Evolutionary conservation across 2,329 filamentous ascomycete genomes (phyloP), one percentile per base, ranked within the genome.

Genomic region (Ophiostoma perfectum): DNA sequence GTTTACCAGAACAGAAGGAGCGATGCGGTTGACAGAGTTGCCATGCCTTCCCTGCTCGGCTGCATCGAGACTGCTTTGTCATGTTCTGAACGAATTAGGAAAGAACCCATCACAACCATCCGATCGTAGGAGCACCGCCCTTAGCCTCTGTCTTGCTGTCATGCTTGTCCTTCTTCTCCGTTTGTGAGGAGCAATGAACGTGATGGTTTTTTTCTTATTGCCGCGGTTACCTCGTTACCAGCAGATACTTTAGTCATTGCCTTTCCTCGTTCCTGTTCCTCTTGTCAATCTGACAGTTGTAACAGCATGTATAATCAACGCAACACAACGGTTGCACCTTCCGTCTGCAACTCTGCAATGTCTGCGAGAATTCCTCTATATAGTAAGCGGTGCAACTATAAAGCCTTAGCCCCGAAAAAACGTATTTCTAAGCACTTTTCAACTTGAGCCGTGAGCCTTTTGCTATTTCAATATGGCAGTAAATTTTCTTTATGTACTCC

Each of bases 351-450:
- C 11, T 55, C 49, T 55, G 5, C n/a, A 18, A 55, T 11, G 4
- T 55, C 49, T 36, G 49, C 27, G 27, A 55, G n/a, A 14, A n/a
- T 27, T 27, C 8, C 27, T n/a, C 49, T 27, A 55, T 55, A 55
- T 55, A 47, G 45, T 55, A 27, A 27, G 27, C 27, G 27, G 27
- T 27, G 27, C 27, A 27, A 27, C 27, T 27, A 27, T 27, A 27
- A 27, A 55, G 49, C n/a, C 49, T 55, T 55, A 55, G 49, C 16
- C 14, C 49, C 49, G n/a, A 55, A 11, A 27, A 55, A 27, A 55
- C 14, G 49, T 55, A 55, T 60, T 60, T 60, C 55, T 60, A 60
- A 60, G 55, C 55, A 60, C 55, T 38, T 60, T 55, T 9, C 5
- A 18, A 27, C 18, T 27, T 55, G 27, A 27, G 27, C 27, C 27